Percentiles rank a stretch among this genome's conserved stretches.
These are phyloP conservation scores for Aspergillus asperescens DNA, from an alignment of 495 filamentous ascomycete genomes.

Conservation along the genomic window DNA sequence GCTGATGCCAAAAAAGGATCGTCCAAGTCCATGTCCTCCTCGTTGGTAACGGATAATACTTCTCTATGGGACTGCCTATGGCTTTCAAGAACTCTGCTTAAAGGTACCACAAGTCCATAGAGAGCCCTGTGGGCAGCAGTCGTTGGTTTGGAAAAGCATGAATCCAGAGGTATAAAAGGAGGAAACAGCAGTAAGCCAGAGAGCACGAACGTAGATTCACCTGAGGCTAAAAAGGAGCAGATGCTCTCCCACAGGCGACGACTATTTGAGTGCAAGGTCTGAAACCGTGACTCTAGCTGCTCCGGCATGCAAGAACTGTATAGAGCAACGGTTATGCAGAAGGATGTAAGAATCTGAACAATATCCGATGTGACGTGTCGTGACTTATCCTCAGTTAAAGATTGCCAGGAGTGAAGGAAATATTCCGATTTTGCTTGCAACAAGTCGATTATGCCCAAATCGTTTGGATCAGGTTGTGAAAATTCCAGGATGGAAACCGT, in stretches of 20 bases:
- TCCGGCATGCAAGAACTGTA: conserved; percentile 35
- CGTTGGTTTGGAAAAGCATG: conserved; percentile 14
- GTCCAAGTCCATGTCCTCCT: conserved; percentile 76
- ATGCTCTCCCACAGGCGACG: conserved; percentile 32
- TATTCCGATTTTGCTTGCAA: conserved; percentile 40
- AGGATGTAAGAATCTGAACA: conserved; percentile 43
- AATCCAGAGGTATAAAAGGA: conserved; percentile 26
- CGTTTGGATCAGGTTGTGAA: conserved; percentile 33
- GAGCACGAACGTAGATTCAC: conserved; percentile 26
- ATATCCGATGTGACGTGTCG: conserved; percentile 43
- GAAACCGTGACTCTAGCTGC: conserved; percentile 21
- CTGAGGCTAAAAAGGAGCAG: conserved; percentile 30
- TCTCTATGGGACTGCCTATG: conserved; percentile 27
- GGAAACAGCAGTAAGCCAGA: conserved; percentile 33
- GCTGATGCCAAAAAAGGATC: conserved; percentile 56
- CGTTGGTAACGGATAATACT: conserved; percentile 16
- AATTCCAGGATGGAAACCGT: conserved; percentile 21
- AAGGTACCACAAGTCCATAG: conserved; percentile 24
- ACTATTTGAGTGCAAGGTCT: conserved; percentile 30
- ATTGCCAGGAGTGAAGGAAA: conserved; percentile 43
- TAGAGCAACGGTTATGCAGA: conserved; percentile 34
- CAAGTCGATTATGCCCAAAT: conserved; percentile 41
- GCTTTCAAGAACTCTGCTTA: conserved; percentile 41
- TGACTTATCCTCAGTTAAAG: conserved; percentile 35
- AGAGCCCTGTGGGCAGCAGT: conserved; percentile 21